A percentile compares a stretch with the other conserved stretches of the same genome.
Conservation (phyloP, 163 green algal species). For the Prototheca stagnorum region DNA sequence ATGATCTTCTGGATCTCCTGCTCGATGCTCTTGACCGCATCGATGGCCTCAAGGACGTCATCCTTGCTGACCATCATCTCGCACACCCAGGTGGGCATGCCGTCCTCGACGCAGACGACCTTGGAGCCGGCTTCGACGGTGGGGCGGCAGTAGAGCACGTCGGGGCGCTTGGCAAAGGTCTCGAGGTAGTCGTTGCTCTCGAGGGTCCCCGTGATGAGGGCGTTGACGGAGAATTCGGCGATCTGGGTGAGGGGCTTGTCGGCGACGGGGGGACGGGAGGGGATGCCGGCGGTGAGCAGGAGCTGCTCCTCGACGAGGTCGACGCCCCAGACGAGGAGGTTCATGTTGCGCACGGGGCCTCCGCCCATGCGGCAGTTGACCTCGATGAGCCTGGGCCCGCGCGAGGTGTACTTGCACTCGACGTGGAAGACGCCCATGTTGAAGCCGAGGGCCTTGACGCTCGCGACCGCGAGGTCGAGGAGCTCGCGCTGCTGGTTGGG, state of each 20-base stretch:
- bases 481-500: conserved; percentile 44
- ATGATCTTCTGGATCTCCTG: conserved; percentile 13
- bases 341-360: conserved; percentile 66
- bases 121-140: conserved; percentile 43
- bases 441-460: conserved; percentile 32
- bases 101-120: conserved; percentile 52
- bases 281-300: conserved; percentile 53
- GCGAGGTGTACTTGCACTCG: conserved; percentile 69
- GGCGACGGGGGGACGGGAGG: conserved; percentile 48
- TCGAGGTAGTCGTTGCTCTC: conserved; percentile 31
- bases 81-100: conserved; percentile 72
- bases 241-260: conserved; percentile 47
- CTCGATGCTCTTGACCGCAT: not conserved
- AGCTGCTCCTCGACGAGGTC: conserved; percentile 85
- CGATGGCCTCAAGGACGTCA: conserved; percentile 58
- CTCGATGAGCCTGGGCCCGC: conserved; percentile 73
- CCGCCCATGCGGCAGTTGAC: conserved; percentile 86
- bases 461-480: conserved; percentile 38
- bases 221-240: conserved; percentile 78
- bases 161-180: conserved; percentile 31
- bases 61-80: conserved; percentile 63
- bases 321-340: conserved; percentile 76
- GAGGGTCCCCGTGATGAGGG: conserved; percentile 35
- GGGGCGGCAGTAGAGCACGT: conserved; percentile 49
- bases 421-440: conserved; percentile 67